These are phyloP conservation scores for Astragalus membranaceus DNA, from an alignment of 306 rosid species.

Conservation along the genomic window DNA sequence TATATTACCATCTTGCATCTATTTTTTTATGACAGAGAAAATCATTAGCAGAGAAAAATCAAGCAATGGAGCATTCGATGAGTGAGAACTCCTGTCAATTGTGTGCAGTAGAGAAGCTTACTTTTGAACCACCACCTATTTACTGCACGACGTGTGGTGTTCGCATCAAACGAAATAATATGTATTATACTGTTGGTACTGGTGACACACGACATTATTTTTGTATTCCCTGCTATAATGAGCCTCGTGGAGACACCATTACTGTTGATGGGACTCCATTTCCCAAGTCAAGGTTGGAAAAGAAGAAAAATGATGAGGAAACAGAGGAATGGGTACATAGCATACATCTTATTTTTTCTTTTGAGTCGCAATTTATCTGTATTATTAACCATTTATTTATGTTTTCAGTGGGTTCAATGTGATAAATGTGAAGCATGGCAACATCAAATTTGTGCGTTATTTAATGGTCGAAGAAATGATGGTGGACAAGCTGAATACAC, in stretches of 20 bases:
- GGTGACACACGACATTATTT: slow-evolving; percentile 92
- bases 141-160: slow-evolving; percentile 91
- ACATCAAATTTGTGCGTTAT: slow-evolving; percentile 95
- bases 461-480: slow-evolving; percentile 92
- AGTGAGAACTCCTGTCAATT: slow-evolving; percentile 98
- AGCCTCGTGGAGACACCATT: slow-evolving; percentile 82
- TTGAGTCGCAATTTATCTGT: slow-evolving; percentile 20
- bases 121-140: slow-evolving; percentile 95
- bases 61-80: slow-evolving; percentile 94
- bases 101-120: slow-evolving; percentile 96
- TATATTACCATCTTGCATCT: neutral
- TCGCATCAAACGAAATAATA: slow-evolving; percentile 88
- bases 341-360: neutral
- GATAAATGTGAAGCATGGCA: slow-evolving; percentile 99
- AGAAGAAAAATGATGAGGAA: slow-evolving; percentile 98
- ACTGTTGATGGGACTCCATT: slow-evolving; percentile 74
- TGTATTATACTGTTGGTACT: slow-evolving; percentile 86
- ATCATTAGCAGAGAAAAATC: slow-evolving; percentile 92
- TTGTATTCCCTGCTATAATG: slow-evolving; percentile 91
- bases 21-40: slow-evolving; percentile 59
- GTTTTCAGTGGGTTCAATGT: slow-evolving; percentile 96
- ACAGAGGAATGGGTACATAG: slow-evolving; percentile 86
- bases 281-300: slow-evolving; percentile 74
- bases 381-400: slow-evolving; percentile 8
- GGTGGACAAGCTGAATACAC: slow-evolving; percentile 98